A percentile compares a stretch with the other conserved stretches of the same genome.
phyloP scores from a whole-genome alignment of 202 grass and related monocot genomes.

The Bolboschoenoplectus hybrid region DNA sequence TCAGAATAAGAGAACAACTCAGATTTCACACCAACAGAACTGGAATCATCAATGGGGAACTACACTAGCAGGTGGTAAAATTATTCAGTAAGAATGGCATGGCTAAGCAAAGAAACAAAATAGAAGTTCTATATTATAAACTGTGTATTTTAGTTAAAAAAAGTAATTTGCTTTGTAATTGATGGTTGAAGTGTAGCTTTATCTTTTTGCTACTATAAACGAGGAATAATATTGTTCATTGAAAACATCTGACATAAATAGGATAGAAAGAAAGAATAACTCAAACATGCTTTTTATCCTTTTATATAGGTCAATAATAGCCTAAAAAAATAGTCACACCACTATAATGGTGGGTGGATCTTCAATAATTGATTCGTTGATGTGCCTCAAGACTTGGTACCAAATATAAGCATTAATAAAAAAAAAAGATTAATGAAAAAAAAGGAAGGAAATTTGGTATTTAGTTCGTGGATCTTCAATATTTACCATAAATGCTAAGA shows the following conservation, averaged over 20 bases:
- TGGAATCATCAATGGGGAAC: not conserved
- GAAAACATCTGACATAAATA: slow-evolving; percentile 20
- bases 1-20: not conserved
- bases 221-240: slow-evolving; percentile 8
- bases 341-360: slow-evolving; percentile 52
- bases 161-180: not conserved
- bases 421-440: not conserved
- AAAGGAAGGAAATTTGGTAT: slow-evolving; percentile 24
- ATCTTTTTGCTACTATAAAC: not conserved
- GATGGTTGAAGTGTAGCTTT: not conserved
- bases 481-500: not conserved
- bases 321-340: slow-evolving; percentile 65
- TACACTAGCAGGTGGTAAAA: not conserved
- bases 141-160: not conserved
- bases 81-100: not conserved
- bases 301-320: slow-evolving; percentile 63
- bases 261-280: slow-evolving; percentile 34
- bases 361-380: slow-evolving; percentile 61
- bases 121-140: not conserved
- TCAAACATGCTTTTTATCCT: slow-evolving; percentile 48
- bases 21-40: not conserved
- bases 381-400: slow-evolving; percentile 40
- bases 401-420: not conserved
- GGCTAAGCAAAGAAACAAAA: not conserved
- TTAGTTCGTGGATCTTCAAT: not conserved